Conservation (phyloP, 805 yeast genomes). For the Metschnikowia drakensbergensis region DNA sequence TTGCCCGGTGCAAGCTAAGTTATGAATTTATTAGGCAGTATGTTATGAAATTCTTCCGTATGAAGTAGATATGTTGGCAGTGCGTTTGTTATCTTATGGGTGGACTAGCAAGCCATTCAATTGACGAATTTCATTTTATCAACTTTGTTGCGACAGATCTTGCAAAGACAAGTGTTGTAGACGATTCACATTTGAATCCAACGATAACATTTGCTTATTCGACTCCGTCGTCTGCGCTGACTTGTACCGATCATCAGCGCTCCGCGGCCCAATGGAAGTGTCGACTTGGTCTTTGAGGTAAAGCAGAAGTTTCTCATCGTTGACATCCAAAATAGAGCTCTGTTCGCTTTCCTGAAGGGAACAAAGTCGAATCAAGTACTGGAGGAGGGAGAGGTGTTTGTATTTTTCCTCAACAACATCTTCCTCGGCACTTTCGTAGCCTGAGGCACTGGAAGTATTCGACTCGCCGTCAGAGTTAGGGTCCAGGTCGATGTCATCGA, state of each 20-base stretch:
- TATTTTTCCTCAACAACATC: conserved; percentile 10
- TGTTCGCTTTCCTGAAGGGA: conserved; percentile 62
- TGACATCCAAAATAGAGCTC: conserved; percentile 46
- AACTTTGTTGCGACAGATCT: conserved; percentile 1
- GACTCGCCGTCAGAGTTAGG: conserved; percentile 24
- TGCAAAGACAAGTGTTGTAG: conserved; percentile 27
- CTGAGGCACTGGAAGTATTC: conserved; percentile 16
- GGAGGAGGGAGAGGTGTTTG: conserved; percentile 53
- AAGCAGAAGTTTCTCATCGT: conserved; percentile 63
- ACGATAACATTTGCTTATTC: conserved; percentile 18
- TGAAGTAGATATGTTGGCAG: neutral
- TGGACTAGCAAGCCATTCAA: neutral
- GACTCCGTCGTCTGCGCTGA: conserved; percentile 10
- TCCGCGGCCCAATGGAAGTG: conserved; percentile 19
- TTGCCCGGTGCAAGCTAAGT: conserved; percentile 1
- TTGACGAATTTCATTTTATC: neutral
- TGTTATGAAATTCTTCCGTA: neutral
- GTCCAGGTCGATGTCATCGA: conserved; percentile 11
- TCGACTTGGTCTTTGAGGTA: conserved; percentile 57
- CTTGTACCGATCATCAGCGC: conserved; percentile 14
- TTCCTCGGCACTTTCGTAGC: conserved; percentile 10
- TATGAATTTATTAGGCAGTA: neutral
- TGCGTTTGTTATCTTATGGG: neutral
- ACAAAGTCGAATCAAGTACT: conserved; percentile 57
- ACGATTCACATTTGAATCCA: conserved; percentile 33